Percentiles rank a stretch among this genome's conserved stretches.
phyloP scores from a whole-genome alignment of 495 filamentous ascomycete genomes.

The Penicillium parvum region DNA sequence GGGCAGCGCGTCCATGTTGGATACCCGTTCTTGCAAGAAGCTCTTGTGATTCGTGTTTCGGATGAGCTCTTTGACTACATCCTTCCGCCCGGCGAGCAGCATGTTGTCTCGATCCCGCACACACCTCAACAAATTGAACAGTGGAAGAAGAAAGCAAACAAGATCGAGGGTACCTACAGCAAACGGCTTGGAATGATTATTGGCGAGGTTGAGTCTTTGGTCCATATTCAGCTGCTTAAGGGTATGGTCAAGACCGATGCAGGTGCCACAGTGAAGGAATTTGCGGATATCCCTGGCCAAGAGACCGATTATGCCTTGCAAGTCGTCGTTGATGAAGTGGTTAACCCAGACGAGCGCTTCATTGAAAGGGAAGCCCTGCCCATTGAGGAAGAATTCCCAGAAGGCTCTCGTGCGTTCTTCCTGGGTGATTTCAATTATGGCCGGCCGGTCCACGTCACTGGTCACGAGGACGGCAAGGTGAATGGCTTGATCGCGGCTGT shows the following conservation, averaged over 20 bases:
- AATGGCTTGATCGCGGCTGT: slow-evolving; percentile 69
- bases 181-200: slow-evolving; percentile 86
- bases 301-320: slow-evolving; percentile 92
- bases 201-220: slow-evolving; percentile 78
- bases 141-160: slow-evolving; percentile 76
- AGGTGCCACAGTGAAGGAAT: slow-evolving; percentile 90
- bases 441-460: slow-evolving; percentile 76
- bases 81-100: slow-evolving; percentile 56
- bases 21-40: slow-evolving; percentile 94
- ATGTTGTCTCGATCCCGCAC: slow-evolving; percentile 64
- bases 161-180: slow-evolving; percentile 81
- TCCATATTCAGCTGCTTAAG: slow-evolving; percentile 89
- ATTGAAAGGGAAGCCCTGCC: slow-evolving; percentile 80
- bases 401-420: slow-evolving; percentile 80
- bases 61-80: slow-evolving; percentile 92
- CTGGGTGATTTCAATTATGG: slow-evolving; percentile 95
- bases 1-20: slow-evolving; percentile 86
- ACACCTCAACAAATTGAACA: slow-evolving; percentile 72
- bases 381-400: slow-evolving; percentile 88
- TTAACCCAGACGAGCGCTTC: slow-evolving; percentile 90
- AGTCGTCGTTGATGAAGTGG: slow-evolving; percentile 80
- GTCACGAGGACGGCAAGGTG: slow-evolving; percentile 66
- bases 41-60: slow-evolving; percentile 78
- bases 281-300: slow-evolving; percentile 79
- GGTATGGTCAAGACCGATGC: slow-evolving; percentile 87